Conservation (phyloP, 805 yeast species). For the Starmerella geochares region DNA sequence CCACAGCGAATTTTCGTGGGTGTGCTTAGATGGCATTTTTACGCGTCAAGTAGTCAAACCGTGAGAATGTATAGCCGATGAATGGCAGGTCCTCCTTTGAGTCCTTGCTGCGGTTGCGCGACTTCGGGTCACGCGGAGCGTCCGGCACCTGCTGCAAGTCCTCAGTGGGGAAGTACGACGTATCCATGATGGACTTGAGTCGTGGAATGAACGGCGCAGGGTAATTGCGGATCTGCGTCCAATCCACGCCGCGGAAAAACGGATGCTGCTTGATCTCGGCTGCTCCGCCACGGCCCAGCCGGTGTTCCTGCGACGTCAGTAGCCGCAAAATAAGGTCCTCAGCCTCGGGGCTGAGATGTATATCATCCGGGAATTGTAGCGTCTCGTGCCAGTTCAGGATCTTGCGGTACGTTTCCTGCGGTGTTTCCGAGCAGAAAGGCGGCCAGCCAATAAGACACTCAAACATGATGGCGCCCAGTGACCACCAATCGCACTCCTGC, state of each 20-base stretch:
- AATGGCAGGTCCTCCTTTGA: slow-evolving; percentile 86
- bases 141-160: slow-evolving; percentile 93
- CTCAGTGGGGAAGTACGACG: slow-evolving; percentile 95
- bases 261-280: slow-evolving; percentile 84
- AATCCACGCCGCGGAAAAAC: slow-evolving; percentile 89
- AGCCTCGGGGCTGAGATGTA: slow-evolving; percentile 77
- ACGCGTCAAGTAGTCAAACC: slow-evolving; percentile 79
- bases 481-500: slow-evolving; percentile 98
- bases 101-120: slow-evolving; percentile 32
- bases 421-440: slow-evolving; percentile 89
- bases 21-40: slow-evolving; percentile 31
- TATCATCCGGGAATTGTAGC: slow-evolving; percentile 79
- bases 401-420: slow-evolving; percentile 86
- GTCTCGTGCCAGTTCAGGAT: slow-evolving; percentile 87
- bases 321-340: slow-evolving; percentile 75
- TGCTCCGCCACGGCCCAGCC: slow-evolving; percentile 89
- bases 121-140: slow-evolving; percentile 51
- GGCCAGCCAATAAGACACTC: slow-evolving; percentile 97
- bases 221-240: slow-evolving; percentile 78
- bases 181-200: slow-evolving; percentile 83
- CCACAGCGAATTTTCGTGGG: too few species aligned
- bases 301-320: slow-evolving; percentile 64
- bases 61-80: slow-evolving; percentile 91
- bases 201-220: slow-evolving; percentile 93
- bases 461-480: slow-evolving; percentile 90